These are phyloP conservation scores for Ustilago nuda DNA, from an alignment of 1,284 basidiomycete genomes.

Conservation along the genomic window DNA sequence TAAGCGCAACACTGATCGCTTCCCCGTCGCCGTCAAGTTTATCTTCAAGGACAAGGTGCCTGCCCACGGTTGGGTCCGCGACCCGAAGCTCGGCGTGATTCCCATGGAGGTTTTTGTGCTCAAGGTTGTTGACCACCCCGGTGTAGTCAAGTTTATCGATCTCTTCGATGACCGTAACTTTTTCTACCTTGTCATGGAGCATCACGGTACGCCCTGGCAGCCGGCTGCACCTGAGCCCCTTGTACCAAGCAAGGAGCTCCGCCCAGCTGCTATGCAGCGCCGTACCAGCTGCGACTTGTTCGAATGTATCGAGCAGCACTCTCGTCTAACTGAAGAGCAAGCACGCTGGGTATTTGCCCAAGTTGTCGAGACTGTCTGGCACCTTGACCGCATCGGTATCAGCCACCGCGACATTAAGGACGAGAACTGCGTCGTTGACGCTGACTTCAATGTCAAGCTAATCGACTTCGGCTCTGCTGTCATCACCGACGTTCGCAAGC, in stretches of 20 bases:
- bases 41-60: slow-evolving; percentile 87
- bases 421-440: slow-evolving; percentile 85
- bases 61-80: slow-evolving; percentile 81
- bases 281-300: slow-evolving; percentile 89
- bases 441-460: slow-evolving; percentile 77
- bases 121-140: slow-evolving; percentile 79
- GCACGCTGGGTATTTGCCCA: slow-evolving; percentile 86
- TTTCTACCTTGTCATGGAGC: slow-evolving; percentile 91
- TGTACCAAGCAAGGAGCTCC: slow-evolving; percentile 12
- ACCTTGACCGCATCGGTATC: slow-evolving; percentile 81
- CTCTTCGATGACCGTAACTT: slow-evolving; percentile 84
- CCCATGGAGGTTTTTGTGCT: slow-evolving; percentile 86
- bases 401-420: slow-evolving; percentile 94
- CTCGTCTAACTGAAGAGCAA: slow-evolving; percentile 80
- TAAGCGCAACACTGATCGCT: slow-evolving; percentile 67
- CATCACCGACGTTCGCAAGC: slow-evolving; percentile 77
- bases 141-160: slow-evolving; percentile 84
- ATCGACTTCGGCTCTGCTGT: slow-evolving; percentile 93
- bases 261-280: slow-evolving; percentile 73
- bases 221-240: slow-evolving; percentile 33
- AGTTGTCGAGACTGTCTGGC: slow-evolving; percentile 84
- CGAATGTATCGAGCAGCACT: slow-evolving; percentile 90
- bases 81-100: slow-evolving; percentile 72
- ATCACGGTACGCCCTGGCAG: slow-evolving; percentile 87
- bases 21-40: slow-evolving; percentile 92